phyloP scores from a whole-genome alignment of 2,329 filamentous ascomycete genomes.

The Eurotiales sp. region DNA sequence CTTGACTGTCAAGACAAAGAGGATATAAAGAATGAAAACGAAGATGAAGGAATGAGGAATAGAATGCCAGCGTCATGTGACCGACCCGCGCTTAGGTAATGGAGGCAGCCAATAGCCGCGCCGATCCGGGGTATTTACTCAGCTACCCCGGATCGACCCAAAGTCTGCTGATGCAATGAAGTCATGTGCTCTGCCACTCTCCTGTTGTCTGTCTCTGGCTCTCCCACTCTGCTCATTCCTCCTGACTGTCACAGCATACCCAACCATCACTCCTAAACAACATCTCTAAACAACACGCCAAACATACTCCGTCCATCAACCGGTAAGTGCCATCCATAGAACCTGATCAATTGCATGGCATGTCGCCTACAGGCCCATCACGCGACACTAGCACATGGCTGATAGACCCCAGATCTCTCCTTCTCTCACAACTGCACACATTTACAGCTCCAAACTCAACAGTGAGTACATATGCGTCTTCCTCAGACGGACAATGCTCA shows the following conservation, averaged over 20 bases:
- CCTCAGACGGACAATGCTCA: not conserved
- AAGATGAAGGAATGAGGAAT: no score
- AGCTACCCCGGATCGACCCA: constrained; percentile 7
- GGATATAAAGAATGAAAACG: no score
- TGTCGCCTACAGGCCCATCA: no score
- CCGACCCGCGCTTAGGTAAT: no score
- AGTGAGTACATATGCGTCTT: not conserved
- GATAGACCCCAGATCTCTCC: no score
- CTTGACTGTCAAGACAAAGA: no score
- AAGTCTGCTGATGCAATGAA: constrained; percentile 7
- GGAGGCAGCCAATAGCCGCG: not conserved
- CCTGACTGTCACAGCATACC: no score
- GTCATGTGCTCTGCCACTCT: constrained; percentile 10
- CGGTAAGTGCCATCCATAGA: no score
- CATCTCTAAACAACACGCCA: not conserved
- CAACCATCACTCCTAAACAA: not conserved
- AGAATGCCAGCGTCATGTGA: no score
- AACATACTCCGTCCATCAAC: no score
- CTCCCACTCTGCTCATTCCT: not conserved
- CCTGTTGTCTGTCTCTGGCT: not conserved
- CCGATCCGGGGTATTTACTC: constrained; percentile 3
- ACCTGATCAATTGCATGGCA: no score
- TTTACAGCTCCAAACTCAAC: not conserved
- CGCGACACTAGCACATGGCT: no score
- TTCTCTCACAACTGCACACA: not conserved